Conservation (phyloP, 208 protist genomes). For the Trypanosoma boissoni region DNA sequence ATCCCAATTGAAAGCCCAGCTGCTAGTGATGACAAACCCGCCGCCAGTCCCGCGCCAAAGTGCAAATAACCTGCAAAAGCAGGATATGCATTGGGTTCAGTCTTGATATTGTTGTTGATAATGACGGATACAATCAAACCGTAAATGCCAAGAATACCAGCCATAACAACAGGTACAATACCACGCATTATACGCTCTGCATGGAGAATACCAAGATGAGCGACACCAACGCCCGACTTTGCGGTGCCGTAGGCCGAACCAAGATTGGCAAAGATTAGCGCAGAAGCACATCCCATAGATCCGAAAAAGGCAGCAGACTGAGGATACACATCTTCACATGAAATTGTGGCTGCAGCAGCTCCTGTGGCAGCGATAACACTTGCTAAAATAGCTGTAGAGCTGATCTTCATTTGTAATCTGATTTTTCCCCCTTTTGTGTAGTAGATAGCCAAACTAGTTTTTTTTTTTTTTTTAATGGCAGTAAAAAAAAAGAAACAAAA, state of each 20-base stretch:
- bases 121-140: slow-evolving; percentile 99
- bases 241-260: slow-evolving; percentile 98
- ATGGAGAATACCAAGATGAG: slow-evolving; percentile 96
- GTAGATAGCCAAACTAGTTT: too few species aligned
- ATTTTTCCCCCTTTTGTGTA: too few species aligned
- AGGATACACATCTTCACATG: slow-evolving; percentile 75
- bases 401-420: slow-evolving; percentile 13
- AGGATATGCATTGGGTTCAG: slow-evolving; percentile 61
- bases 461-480: not conserved
- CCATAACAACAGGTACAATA: slow-evolving; percentile 92
- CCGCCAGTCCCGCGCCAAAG: slow-evolving; percentile 91
- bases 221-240: slow-evolving; percentile 97
- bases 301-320: slow-evolving; percentile 95
- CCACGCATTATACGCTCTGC: slow-evolving; percentile 94
- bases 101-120: slow-evolving; percentile 90
- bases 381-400: slow-evolving; percentile 4
- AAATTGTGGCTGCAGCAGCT: slow-evolving; percentile 36
- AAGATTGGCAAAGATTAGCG: slow-evolving; percentile 92
- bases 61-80: slow-evolving; percentile 80
- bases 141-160: slow-evolving; percentile 99
- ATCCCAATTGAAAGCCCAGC: slow-evolving; percentile 99
- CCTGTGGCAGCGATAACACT: slow-evolving; percentile 10
- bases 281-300: slow-evolving; percentile 93
- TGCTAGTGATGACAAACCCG: slow-evolving; percentile 95
- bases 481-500: slow-evolving; percentile 12